Base-by-base conservation (phyloP, 805 yeast species). In the Spathaspora girioi region DNA sequence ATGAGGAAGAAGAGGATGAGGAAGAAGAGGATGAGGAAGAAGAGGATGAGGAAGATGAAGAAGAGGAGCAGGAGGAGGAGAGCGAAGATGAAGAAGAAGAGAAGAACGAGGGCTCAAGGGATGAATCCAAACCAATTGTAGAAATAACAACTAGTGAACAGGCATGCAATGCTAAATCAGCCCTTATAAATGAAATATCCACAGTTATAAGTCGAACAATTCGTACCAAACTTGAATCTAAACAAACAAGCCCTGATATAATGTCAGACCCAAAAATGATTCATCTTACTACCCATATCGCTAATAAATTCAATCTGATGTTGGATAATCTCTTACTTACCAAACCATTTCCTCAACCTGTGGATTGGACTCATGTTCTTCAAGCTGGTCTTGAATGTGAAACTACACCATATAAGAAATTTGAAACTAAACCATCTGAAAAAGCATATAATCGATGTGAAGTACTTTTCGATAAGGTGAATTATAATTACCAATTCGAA, bases 281-380 rank as follows among this genome's bases (percentile, higher is more conserved):
- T 19, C 54, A 48, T 14, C 35, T 56, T 9, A 42, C 51, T 15
- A 44, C 48, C 10, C 32, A 44, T 38, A 20, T 58, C 23, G 57
- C 57, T 2, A 49, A 46, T 38, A 54, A 50, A 47, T 52, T 60
- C 23, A 43, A 53, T 45, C 5, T 42, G 12, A 44, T 52, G 51
- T 10, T 53, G 5, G 46, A 54, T 44, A 41, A 47, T 3, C 26
- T 59, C 9, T 47, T 54, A 10, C 49, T 52, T 31, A 19, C 45
- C 12, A 48, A 54, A n/a, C 11, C 26, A 23, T 45, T 48, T 7
- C 23, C 32, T 1, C 47, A 11, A 42, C 35, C 19, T 29, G 48
- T 43, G 9, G 38, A 54, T 17, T 70, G 75, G 75, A 69, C 64
- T 44, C 66, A 68, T 40, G 54, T 69, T 2, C 48, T 70, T 7